Conservation (phyloP, 1,284 basidiomycete genomes). For the Tylopilus microsporus region DNA sequence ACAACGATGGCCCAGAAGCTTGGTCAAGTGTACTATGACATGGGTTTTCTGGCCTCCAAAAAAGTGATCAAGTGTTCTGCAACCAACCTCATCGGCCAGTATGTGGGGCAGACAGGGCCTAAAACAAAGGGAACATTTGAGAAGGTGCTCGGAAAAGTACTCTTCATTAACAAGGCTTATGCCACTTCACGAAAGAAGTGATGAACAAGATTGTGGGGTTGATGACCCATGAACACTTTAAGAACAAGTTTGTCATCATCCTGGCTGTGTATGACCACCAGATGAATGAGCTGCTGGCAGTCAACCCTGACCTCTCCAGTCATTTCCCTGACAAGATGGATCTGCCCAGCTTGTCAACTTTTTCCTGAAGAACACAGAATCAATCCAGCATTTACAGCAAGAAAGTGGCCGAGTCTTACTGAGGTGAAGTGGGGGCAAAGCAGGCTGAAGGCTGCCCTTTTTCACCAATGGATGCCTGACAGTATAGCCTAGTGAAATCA, state of each 20-base stretch:
- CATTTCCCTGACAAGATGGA: slow-evolving; percentile 63
- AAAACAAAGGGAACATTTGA: slow-evolving; percentile 55
- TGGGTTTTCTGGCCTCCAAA: slow-evolving; percentile 24
- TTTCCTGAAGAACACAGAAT: no score
- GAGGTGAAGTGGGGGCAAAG: no score
- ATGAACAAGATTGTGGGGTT: slow-evolving; percentile 64
- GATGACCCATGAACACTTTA: slow-evolving; percentile 53
- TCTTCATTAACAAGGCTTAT: slow-evolving; percentile 67
- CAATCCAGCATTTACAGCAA: no score
- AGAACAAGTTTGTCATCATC: slow-evolving; percentile 57
- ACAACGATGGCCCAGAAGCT: slow-evolving; percentile 43
- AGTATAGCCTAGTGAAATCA: no score
- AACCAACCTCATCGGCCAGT: slow-evolving; percentile 61
- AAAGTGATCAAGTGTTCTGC: slow-evolving; percentile 60
- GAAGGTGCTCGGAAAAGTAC: slow-evolving; percentile 56
- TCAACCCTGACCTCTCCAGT: slow-evolving; percentile 61
- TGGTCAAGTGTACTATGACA: slow-evolving; percentile 34
- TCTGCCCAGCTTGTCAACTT: no score
- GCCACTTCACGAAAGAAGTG: slow-evolving; percentile 61
- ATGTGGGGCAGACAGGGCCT: slow-evolving; percentile 64
- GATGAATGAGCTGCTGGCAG: slow-evolving; percentile 53
- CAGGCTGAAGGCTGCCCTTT: no score
- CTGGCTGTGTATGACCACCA: slow-evolving; percentile 65
- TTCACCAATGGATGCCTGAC: no score
- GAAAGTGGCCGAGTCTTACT: no score